A percentile compares a stretch with the other conserved stretches of the same genome.
Evolutionary conservation across 805 yeast species (phyloP).

Genomic region (Hermanozyma aechmeae): DNA sequence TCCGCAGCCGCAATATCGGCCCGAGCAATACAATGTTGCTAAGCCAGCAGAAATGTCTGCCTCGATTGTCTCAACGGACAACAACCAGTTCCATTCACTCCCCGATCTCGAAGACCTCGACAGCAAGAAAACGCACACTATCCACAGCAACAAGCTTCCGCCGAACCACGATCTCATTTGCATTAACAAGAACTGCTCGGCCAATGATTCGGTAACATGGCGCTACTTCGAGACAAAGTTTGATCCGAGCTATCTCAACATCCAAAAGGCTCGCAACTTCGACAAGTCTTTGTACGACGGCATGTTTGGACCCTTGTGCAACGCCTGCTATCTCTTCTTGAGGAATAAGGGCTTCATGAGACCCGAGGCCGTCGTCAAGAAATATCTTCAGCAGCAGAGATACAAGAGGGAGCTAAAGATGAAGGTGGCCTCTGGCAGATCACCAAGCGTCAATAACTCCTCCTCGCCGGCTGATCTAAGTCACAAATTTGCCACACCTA

Average conservation of each 20-base stretch:
- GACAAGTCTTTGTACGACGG: constrained; percentile 34
- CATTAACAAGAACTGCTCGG: constrained; percentile 31
- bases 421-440: constrained; percentile 14
- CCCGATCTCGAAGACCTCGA: constrained; percentile 37
- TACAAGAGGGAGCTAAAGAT: constrained; percentile 28
- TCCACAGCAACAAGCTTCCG: constrained; percentile 28
- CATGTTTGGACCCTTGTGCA: constrained; percentile 39
- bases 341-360: constrained; percentile 36
- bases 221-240: constrained; percentile 32
- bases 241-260: constrained; percentile 26
- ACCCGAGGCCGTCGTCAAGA: constrained; percentile 36
- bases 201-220: constrained; percentile 32
- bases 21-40: too few relatives aligned
- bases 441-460: constrained; percentile 7
- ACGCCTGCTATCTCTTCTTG: constrained; percentile 35
- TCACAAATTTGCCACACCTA: constrained; percentile 29
- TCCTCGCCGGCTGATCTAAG: constrained; percentile 7
- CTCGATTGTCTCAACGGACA: constrained; percentile 6
- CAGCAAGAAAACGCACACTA: constrained; percentile 33
- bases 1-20: constrained; percentile 32
- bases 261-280: constrained; percentile 27
- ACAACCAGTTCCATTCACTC: constrained; percentile 24
- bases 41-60: too few relatives aligned
- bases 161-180: constrained; percentile 31
- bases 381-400: constrained; percentile 34